Evolutionary conservation across 2,329 filamentous ascomycete genomes (phyloP), one percentile per base, ranked within the genome.

Genomic region (Thielaviopsis musarum): DNA sequence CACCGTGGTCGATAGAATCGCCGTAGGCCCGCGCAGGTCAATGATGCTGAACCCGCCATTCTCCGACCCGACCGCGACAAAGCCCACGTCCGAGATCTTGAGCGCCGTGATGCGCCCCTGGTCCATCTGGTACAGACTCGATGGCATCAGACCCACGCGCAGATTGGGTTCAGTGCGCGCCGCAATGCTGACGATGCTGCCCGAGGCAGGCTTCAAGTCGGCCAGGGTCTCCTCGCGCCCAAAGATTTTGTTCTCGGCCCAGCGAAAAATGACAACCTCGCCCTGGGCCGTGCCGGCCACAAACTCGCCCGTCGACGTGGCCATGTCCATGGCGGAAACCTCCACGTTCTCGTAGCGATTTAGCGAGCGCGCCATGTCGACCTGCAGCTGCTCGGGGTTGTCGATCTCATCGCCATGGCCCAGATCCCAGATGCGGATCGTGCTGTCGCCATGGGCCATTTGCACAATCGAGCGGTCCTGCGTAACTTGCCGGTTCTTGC

Each of bases 371-470:
- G 87, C 85, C 45, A 97, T 76, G 66, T 98, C 91, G 5, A 95
- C 83, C 71, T 98, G 91, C 24, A 97, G 74, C 58, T 88, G 78
- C 3, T 77, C 76, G 13, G 82, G 78, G 66, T 97, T 97, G 70
- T 98, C 93, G 56, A 98, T 87, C 66, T 96, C 88, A 67, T 98
- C 93, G 15, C 83, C 87, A 66, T 95, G 87, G 0, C 93, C 93
- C 21, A 85, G 82, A 70, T 98, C 93, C 90, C 91, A 98, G 6
- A 97, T 75, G 34, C 91, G 79, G n/a, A 98, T 77, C 0, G 87
- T 94, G 58, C 91, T 89, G 70, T 98, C 93, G 2, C 85, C 89
- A 69, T 98, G 91, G 0, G 89, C 85, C 4, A 88, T 88, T 62
- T 91, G 86, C 6, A 95, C 79, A 52, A 97, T 81, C 60, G 90